These are phyloP conservation scores for Agrocybe pediades DNA, from an alignment of 768 basidiomycete genomes.

Conservation along the genomic window DNA sequence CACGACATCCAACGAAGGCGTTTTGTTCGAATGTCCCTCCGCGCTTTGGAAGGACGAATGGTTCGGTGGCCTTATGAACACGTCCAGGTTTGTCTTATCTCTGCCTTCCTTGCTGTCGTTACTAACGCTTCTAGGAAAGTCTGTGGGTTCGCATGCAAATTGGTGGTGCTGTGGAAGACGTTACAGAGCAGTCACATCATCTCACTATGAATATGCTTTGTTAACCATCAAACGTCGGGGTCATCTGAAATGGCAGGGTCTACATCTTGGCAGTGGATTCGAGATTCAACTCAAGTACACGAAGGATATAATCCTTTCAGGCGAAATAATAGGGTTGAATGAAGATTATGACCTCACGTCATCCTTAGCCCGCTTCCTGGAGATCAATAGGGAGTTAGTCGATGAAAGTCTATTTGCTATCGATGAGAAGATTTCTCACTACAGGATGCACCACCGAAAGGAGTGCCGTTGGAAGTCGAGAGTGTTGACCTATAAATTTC, in stretches of 20 bases:
- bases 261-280: slow-evolving; percentile 72
- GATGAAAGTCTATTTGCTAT: slow-evolving; percentile 40
- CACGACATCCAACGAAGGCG: slow-evolving; percentile 48
- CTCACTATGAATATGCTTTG: slow-evolving; percentile 46
- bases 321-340: slow-evolving; percentile 59
- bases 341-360: slow-evolving; percentile 67
- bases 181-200: slow-evolving; percentile 53
- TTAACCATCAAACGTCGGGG: slow-evolving; percentile 57
- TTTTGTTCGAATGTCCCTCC: slow-evolving; percentile 60
- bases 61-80: slow-evolving; percentile 69
- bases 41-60: slow-evolving; percentile 63
- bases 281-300: slow-evolving; percentile 59
- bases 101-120: background rate
- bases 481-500: slow-evolving; percentile 64
- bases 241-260: slow-evolving; percentile 47
- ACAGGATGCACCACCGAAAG: slow-evolving; percentile 50
- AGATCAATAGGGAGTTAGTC: slow-evolving; percentile 56
- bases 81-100: slow-evolving; percentile 24
- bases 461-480: slow-evolving; percentile 54
- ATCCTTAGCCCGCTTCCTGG: slow-evolving; percentile 62
- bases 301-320: slow-evolving; percentile 48
- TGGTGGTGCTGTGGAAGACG: slow-evolving; percentile 46
- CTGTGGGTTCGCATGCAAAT: slow-evolving; percentile 45
- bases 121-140: slow-evolving; percentile 27
- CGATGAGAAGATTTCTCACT: slow-evolving; percentile 48